Evolutionary conservation across 2,329 filamentous ascomycete species (phyloP).

Genomic region (Rhynchosporium secalis): DNA sequence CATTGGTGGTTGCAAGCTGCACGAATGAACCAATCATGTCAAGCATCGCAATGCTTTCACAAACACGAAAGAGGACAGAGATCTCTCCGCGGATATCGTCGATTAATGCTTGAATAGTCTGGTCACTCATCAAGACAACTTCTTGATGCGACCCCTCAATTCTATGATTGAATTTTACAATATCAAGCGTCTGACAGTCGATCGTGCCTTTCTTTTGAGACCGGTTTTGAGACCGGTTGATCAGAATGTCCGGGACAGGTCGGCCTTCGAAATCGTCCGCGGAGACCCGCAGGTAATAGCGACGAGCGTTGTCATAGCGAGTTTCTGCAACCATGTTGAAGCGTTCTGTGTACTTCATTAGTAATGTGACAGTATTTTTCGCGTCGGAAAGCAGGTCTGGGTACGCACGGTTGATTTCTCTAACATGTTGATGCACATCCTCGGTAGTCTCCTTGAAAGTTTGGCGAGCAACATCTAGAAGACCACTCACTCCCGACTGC

Average conservation of each 20-base stretch:
- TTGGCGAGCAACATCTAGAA: constrained; percentile 84
- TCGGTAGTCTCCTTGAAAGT: constrained; percentile 87
- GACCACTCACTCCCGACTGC: constrained; percentile 75
- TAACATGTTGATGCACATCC: constrained; percentile 72
- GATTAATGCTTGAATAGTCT: constrained; percentile 70
- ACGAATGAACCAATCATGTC: constrained; percentile 83
- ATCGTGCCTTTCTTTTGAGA: constrained; percentile 71
- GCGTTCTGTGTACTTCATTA: constrained; percentile 28
- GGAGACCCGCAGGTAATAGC: constrained; percentile 74
- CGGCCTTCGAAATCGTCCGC: constrained; percentile 61
- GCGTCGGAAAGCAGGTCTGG: background rate
- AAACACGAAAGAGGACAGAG: constrained; percentile 75
- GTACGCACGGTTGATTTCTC: constrained; percentile 61
- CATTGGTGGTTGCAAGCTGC: constrained; percentile 63
- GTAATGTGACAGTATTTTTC: background rate
- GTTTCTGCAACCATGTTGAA: constrained; percentile 63
- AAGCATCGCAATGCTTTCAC: constrained; percentile 80
- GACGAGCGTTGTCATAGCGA: constrained; percentile 73
- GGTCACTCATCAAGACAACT: constrained; percentile 79
- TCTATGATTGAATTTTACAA: constrained; percentile 78
- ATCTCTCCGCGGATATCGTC: constrained; percentile 70
- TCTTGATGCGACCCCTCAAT: constrained; percentile 82
- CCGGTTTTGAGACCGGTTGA: constrained; percentile 73
- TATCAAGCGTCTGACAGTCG: constrained; percentile 82
- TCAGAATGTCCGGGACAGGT: constrained; percentile 65